These are phyloP conservation scores for Phlyctochytrium planicorne DNA, from an alignment of 192 early-diverging fungal species.

Conservation along the genomic window DNA sequence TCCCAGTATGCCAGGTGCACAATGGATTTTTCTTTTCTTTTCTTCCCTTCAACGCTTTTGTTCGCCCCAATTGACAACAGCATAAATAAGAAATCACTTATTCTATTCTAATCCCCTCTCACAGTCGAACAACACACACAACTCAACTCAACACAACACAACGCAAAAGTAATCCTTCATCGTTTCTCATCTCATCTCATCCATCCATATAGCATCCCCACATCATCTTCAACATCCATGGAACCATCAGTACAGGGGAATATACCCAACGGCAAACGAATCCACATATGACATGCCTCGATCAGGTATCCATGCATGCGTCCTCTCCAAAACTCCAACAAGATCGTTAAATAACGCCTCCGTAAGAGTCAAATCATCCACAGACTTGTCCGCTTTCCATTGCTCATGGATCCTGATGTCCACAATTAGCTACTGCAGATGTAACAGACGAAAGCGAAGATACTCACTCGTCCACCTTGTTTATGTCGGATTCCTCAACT, in stretches of 20 bases:
- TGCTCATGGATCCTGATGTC: not conserved
- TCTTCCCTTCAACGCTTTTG: no score
- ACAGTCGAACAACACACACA: no score
- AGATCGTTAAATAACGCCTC: not conserved
- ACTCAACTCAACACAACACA: no score
- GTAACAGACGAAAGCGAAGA: not conserved
- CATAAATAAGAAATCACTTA: no score
- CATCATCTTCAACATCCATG: no score
- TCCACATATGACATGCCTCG: not conserved
- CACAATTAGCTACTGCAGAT: not conserved
- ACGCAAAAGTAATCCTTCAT: no score
- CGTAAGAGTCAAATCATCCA: constrained; percentile 1
- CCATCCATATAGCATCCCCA: no score
- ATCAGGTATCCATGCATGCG: not conserved
- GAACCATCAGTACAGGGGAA: constrained; percentile 4
- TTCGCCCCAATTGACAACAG: no score
- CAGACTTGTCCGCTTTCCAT: constrained; percentile 26
- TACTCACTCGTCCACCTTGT: not conserved
- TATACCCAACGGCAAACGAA: not conserved
- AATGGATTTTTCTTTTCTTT: no score
- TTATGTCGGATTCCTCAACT: not conserved
- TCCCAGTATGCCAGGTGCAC: no score
- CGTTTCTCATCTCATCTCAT: no score
- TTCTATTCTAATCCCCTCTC: no score
- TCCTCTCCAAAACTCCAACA: not conserved